phyloP scores from a whole-genome alignment of 2,329 filamentous ascomycete species.

The Aspergillus sp. region DNA sequence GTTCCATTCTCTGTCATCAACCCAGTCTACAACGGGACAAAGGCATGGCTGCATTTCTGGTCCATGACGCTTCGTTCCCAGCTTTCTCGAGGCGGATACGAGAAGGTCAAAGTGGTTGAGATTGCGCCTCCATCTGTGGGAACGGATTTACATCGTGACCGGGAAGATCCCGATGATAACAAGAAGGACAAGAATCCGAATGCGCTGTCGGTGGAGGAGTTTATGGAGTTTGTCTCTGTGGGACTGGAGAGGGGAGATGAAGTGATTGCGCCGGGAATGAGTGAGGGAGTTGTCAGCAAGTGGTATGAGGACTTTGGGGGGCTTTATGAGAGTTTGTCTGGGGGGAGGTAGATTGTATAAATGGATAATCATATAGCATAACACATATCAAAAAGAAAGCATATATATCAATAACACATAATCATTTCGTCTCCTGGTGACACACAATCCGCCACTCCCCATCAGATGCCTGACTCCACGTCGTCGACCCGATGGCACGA shows the following conservation, averaged over 20 bases:
- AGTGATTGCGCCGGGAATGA: slow-evolving; percentile 46
- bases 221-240: slow-evolving; percentile 44
- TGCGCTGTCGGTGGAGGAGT: slow-evolving; percentile 49
- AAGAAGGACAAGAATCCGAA: slow-evolving; percentile 52
- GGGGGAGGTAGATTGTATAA: too few relatives aligned
- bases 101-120: slow-evolving; percentile 48
- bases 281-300: slow-evolving; percentile 34
- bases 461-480: slow-evolving; percentile 34
- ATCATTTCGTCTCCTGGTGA: slow-evolving; percentile 26
- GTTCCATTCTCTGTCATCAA: slow-evolving; percentile 51
- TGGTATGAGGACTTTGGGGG: slow-evolving; percentile 43
- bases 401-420: not conserved
- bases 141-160: slow-evolving; percentile 53
- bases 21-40: slow-evolving; percentile 57
- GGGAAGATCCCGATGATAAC: slow-evolving; percentile 53
- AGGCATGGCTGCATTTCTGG: slow-evolving; percentile 56
- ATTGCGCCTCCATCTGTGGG: slow-evolving; percentile 53
- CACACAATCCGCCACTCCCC: slow-evolving; percentile 32
- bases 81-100: slow-evolving; percentile 31
- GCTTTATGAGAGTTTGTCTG: slow-evolving; percentile 15
- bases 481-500: slow-evolving; percentile 25
- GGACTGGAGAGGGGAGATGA: slow-evolving; percentile 47
- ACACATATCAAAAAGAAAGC: not conserved
- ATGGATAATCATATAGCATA: not conserved
- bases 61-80: slow-evolving; percentile 52